Evolutionary conservation across 768 basidiomycete species (phyloP), one percentile per base, ranked within the genome.

Genomic region (Boletus sensibilis): DNA sequence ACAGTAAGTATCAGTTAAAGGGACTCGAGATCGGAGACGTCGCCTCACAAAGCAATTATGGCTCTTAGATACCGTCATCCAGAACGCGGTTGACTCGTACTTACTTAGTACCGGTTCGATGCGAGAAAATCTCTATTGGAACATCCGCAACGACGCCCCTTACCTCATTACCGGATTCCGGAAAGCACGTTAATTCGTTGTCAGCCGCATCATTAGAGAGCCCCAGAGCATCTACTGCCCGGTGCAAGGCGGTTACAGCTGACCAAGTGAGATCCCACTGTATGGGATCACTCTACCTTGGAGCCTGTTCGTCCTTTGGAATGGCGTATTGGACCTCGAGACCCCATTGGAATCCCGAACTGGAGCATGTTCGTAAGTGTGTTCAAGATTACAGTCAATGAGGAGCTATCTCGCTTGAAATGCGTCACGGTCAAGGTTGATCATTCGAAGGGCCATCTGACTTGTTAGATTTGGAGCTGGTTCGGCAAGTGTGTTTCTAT

Each of bases 41-140:
- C 9, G 69, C 68, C 6, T 68, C 38, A 51, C 55, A 20, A 55
- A 69, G 18, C 27, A 59, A 16, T 14, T 11, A 25, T 48, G 31
- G 27, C 63, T 70, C 27, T 40, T 44, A 14, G 49, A 62, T 23
- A 66, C 59, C 21, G 65, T 64, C 8, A 42, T 56, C 16, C 8
- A 41, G n/a, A 52, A 69, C 50, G 64, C 60, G 5, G 46, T 40
- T 18, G 50, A 53, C 14, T 68, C 68, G 71, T 71, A 68, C 46
- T 63, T 35, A 58, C 59, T 8, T n/a, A n/a, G n/a, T n/a, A n/a
- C n/a, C n/a, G n/a, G n/a, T n/a, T n/a, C n/a, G n/a, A n/a, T n/a
- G n/a, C 57, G 59, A 43, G 54, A 46, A 18, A 16, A 52, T 7
- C 41, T 44, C 21, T 33, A 48, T 29, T 23, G 43, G 12, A 25